Conservation (phyloP, 139 green algal genomes). For the Asterochloris erici region DNA sequence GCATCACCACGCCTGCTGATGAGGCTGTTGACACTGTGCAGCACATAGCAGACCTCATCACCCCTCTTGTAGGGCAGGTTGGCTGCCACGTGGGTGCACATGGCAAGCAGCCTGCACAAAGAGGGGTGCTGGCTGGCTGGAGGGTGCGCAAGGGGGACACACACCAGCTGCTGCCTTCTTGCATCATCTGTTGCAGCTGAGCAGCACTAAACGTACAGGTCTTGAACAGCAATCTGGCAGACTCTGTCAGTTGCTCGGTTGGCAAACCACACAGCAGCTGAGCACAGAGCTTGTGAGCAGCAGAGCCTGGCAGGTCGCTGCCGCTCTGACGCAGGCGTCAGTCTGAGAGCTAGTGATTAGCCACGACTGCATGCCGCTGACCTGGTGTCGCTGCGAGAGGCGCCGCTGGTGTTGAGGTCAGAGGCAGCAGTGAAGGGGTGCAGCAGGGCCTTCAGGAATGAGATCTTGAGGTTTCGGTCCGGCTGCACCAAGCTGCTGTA, state of each 20-base stretch:
- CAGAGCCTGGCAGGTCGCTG: too few relatives aligned
- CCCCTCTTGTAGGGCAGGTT: slow-evolving; percentile 51
- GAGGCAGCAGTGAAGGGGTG: slow-evolving; percentile 40
- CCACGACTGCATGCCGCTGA: neutral
- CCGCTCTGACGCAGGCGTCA: too few relatives aligned
- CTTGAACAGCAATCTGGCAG: neutral
- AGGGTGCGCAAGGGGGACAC: neutral
- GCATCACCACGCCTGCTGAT: slow-evolving; percentile 39
- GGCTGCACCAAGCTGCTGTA: slow-evolving; percentile 47
- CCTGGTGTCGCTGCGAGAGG: slow-evolving; percentile 7
- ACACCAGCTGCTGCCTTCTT: neutral
- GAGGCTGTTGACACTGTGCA: slow-evolving; percentile 54
- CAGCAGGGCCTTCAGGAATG: slow-evolving; percentile 45
- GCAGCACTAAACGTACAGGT: neutral
- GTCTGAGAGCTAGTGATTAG: too few relatives aligned
- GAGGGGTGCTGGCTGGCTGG: neutral
- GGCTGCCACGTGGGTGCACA: slow-evolving; percentile 46
- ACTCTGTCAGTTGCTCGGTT: neutral
- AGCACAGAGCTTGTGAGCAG: too few relatives aligned
- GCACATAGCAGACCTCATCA: slow-evolving; percentile 66
- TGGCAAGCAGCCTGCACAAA: slow-evolving; percentile 41
- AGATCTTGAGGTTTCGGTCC: slow-evolving; percentile 14
- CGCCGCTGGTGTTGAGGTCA: slow-evolving; percentile 10
- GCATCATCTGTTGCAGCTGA: neutral
- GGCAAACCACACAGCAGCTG: neutral